Conservation (phyloP, 495 filamentous ascomycete genomes). For the Amorphotheca resinae region DNA sequence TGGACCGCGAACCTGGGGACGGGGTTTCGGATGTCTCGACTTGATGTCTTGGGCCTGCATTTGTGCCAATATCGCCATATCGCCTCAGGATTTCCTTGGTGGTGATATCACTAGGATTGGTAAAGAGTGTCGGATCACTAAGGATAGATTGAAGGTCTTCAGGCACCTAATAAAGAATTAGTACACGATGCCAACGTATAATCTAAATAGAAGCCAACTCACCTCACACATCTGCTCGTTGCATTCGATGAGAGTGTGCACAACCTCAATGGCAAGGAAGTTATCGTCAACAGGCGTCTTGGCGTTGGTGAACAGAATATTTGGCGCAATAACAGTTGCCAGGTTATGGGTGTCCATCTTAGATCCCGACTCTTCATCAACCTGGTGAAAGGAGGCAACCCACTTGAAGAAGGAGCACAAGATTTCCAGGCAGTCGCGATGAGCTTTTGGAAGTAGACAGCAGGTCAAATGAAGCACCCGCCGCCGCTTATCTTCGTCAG, state of each 20-base stretch:
- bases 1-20: slow-evolving; percentile 31
- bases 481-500: slow-evolving; percentile 67
- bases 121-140: slow-evolving; percentile 70
- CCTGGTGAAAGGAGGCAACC: slow-evolving; percentile 91
- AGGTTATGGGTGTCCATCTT: slow-evolving; percentile 99
- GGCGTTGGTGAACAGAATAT: slow-evolving; percentile 70
- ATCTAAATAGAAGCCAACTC: no score
- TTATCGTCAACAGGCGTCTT: slow-evolving; percentile 61
- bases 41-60: slow-evolving; percentile 44
- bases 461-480: slow-evolving; percentile 84
- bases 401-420: slow-evolving; percentile 95
- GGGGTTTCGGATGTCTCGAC: slow-evolving; percentile 35
- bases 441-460: slow-evolving; percentile 83
- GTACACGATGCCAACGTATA: no score
- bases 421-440: slow-evolving; percentile 91
- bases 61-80: slow-evolving; percentile 62
- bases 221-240: slow-evolving; percentile 97
- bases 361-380: slow-evolving; percentile 83
- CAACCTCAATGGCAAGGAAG: slow-evolving; percentile 84
- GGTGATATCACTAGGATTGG: slow-evolving; percentile 71
- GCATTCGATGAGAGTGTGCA: slow-evolving; percentile 77
- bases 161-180: slow-evolving; percentile 54
- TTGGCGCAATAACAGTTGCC: slow-evolving; percentile 95
- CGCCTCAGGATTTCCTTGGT: slow-evolving; percentile 93
- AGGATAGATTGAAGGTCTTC: slow-evolving; percentile 81